These are phyloP conservation scores for Cucurbita argyrosperma DNA, from an alignment of 306 rosid species.

Conservation along the genomic window DNA sequence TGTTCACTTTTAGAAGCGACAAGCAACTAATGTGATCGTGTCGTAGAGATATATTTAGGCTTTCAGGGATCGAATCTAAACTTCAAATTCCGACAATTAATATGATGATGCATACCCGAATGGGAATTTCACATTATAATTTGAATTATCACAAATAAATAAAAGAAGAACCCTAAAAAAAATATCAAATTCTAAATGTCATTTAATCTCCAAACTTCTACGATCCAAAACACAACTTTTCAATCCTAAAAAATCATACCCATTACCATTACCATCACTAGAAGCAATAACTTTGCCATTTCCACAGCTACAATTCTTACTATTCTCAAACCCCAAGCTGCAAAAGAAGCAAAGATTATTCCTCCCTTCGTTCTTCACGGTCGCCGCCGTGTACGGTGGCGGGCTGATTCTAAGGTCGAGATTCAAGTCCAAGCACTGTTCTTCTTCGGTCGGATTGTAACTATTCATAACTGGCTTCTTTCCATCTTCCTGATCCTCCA, in stretches of 20 bases:
- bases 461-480: neutral
- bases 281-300: neutral
- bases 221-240: conserved; percentile 42
- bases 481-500: conserved; percentile 31
- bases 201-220: conserved; percentile 46
- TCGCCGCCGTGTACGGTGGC: conserved; percentile 13
- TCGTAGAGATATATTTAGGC: no score
- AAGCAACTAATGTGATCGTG: no score
- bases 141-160: neutral
- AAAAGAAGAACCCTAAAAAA: neutral
- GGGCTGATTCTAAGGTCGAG: conserved; percentile 85
- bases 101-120: no score
- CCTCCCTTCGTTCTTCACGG: conserved; percentile 13
- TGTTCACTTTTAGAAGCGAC: no score
- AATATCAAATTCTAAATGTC: neutral
- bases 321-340: conserved; percentile 18
- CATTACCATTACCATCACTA: conserved; percentile 3
- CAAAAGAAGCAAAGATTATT: conserved; percentile 12
- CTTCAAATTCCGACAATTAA: no score
- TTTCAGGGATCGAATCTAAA: no score
- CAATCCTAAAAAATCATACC: conserved; percentile 61
- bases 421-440: conserved; percentile 65
- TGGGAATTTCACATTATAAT: no score
- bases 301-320: conserved; percentile 26
- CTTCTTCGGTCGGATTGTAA: conserved; percentile 7